Conservation (phyloP, 1,284 basidiomycete genomes). For the Puccinia triticina region DNA sequence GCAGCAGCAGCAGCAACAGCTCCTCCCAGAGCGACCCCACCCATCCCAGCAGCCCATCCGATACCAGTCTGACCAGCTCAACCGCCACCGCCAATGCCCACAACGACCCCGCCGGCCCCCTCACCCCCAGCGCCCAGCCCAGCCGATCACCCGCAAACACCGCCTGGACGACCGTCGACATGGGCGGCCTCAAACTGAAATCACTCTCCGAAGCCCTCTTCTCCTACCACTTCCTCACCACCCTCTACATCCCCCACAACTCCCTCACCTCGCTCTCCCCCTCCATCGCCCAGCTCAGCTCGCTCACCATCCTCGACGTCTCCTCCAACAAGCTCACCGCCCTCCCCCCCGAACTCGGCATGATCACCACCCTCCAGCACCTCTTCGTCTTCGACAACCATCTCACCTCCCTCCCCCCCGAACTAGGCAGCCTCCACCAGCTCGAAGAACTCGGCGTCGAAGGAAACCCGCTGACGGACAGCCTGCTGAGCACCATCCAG, state of each 20-base stretch:
- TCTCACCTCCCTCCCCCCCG: conserved; percentile 77
- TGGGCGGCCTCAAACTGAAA: conserved; percentile 93
- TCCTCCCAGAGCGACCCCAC: conserved; percentile 30
- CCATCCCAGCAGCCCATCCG: conserved; percentile 55
- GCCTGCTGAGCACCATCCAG: conserved; percentile 78
- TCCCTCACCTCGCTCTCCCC: conserved; percentile 77
- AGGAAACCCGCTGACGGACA: conserved; percentile 85
- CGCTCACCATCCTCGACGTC: conserved; percentile 87
- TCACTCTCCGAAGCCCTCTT: conserved; percentile 79
- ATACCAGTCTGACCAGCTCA: conserved; percentile 51
- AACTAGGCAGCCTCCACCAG: conserved; percentile 88
- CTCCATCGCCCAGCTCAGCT: conserved; percentile 79
- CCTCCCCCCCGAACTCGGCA: conserved; percentile 85
- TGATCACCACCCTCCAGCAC: conserved; percentile 86
- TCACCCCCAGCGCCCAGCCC: conserved; percentile 57
- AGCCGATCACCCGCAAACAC: conserved; percentile 58
- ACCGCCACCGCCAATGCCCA: conserved; percentile 12
- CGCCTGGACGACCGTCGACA: conserved; percentile 87
- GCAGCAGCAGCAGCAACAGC: conserved; percentile 58
- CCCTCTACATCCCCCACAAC: conserved; percentile 97
- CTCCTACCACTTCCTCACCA: conserved; percentile 90
- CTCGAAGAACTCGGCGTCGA: conserved; percentile 92
- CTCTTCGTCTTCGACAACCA: conserved; percentile 95
- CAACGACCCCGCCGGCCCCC: not conserved
- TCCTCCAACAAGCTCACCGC: conserved; percentile 82